Evolutionary conservation across 2,329 filamentous ascomycete species (phyloP), one percentile per base, ranked within the genome.

Genomic region (Cadophora sp.): DNA sequence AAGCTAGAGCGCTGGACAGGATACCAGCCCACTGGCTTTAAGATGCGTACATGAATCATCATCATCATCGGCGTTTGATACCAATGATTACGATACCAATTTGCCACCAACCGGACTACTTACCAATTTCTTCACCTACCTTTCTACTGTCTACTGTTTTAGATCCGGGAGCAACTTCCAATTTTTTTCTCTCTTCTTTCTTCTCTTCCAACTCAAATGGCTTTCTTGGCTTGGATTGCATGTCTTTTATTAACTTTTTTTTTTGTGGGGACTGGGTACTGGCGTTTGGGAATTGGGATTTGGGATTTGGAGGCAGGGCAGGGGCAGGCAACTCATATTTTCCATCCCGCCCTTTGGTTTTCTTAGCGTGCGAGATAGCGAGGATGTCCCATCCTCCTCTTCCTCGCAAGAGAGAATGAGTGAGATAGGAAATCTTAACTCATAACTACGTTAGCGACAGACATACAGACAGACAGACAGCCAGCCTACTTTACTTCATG

Each of bases 81-180:
- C 58, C 22, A 60, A 48, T 60, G 58, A 60, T 27, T 60, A 48
- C 41, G 18, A 43, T 33, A 20, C 41, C n/a, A 60, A 60, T 60
- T 36, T 60, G 41, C 16, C 13, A 55, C 41, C 22, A 45, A 30
- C 16, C 24, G 58, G 18, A 30, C 33, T 58, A 58, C 36, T 24
- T 33, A n/a, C 7, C 22, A 33, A 33, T 2, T 9, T 39, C 36
- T 39, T 39, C 36, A 39, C 50, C n/a, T 58, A 58, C 58, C 39
- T 60, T 60, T 60, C 41, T 60, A 60, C 56, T 59, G 56, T 47
- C 43, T 59, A 59, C 58, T 60, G 58, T 60, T 58, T 48, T 60
- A 60, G 58, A 60, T 62, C 27, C 27, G 18, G 59, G 59, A 50
- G 30, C 45, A 51, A 51, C n/a, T 48, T 50, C 41, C 58, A 48